phyloP scores from a whole-genome alignment of 441 rosid species.

The Omphalea diandra region DNA sequence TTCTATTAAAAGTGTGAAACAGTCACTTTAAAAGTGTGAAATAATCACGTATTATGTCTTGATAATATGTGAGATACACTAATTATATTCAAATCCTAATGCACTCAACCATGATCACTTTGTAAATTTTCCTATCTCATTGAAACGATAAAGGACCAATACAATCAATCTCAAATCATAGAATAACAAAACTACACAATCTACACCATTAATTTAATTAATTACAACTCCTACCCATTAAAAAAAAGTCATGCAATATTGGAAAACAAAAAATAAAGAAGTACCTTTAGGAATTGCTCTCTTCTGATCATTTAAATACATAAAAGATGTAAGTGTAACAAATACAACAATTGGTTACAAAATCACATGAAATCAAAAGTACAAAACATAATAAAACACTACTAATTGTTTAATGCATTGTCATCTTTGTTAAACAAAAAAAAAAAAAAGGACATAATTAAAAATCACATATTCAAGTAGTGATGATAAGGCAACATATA shows the following conservation, averaged over 20 bases:
- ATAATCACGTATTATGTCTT: too few species aligned
- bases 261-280: not conserved
- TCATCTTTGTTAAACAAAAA: too few species aligned
- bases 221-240: not conserved
- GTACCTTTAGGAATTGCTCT: constrained; percentile 64
- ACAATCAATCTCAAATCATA: too few species aligned
- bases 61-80: not conserved
- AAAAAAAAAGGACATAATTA: not conserved
- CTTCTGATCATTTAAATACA: constrained; percentile 78
- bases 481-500: constrained; percentile 34
- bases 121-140: not conserved
- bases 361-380: not conserved
- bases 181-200: too few species aligned
- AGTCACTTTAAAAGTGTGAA: too few species aligned
- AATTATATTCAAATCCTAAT: not conserved
- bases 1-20: too few species aligned
- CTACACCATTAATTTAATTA: too few species aligned
- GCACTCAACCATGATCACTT: not conserved
- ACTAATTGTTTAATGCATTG: too few species aligned
- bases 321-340: constrained; percentile 44
- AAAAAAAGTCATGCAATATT: not conserved
- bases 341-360: constrained; percentile 62
- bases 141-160: not conserved
- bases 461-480: constrained; percentile 21
- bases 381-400: not conserved